These are phyloP conservation scores for Tulasnella sp. DNA, from an alignment of 768 basidiomycete genomes.

Conservation along the genomic window DNA sequence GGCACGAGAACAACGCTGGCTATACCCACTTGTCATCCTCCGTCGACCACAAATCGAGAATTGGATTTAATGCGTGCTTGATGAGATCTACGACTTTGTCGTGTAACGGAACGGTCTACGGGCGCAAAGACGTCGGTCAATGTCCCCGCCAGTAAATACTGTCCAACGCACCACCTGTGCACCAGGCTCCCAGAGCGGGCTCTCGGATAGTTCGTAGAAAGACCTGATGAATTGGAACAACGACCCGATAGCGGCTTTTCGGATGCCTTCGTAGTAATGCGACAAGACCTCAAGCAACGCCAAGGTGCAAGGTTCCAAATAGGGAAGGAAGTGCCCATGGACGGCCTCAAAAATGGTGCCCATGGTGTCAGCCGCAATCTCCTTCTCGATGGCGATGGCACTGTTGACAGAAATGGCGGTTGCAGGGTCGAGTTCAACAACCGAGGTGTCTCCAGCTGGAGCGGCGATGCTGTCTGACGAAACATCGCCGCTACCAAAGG, in stretches of 20 bases:
- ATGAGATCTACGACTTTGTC: conserved; percentile 67
- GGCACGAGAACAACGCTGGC: conserved; percentile 9
- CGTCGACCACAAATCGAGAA: conserved; percentile 80
- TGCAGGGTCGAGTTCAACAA: conserved; percentile 51
- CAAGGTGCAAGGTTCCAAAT: conserved; percentile 67
- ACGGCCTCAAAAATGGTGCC: conserved; percentile 81
- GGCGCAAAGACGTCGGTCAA: background rate
- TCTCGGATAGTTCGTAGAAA: conserved; percentile 79
- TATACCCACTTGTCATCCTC: conserved; percentile 89
- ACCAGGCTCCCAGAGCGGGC: conserved; percentile 74
- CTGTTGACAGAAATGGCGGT: conserved; percentile 88
- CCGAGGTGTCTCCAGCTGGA: conserved; percentile 46
- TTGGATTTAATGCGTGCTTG: conserved; percentile 53
- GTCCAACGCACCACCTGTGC: conserved; percentile 40
- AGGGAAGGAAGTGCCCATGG: conserved; percentile 76
- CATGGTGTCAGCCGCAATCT: conserved; percentile 94
- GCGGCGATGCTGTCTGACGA: conserved; percentile 56
- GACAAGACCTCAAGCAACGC: conserved; percentile 66
- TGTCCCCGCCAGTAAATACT: background rate
- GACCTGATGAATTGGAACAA: conserved; percentile 80
- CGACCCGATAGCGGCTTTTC: conserved; percentile 82
- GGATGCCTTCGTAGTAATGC: conserved; percentile 96
- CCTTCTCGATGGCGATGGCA: conserved; percentile 96
- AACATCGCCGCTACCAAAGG: conserved; percentile 54
- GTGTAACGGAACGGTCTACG: conserved; percentile 40